Base-by-base conservation (phyloP, 495 filamentous ascomycete genomes). In the Neurospora sp. region DNA sequence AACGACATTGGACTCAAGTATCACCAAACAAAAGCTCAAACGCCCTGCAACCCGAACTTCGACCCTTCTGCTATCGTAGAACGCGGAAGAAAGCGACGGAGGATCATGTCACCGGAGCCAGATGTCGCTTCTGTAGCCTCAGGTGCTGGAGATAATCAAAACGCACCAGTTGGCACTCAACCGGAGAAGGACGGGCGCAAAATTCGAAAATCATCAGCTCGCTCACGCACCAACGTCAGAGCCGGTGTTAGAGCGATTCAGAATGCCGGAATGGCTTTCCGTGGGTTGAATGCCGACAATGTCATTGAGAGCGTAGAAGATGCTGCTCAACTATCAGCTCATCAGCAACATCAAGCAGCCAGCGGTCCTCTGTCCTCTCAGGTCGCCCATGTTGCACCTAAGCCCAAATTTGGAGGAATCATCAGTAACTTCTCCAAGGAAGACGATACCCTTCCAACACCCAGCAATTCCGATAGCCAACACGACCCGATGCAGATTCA, bases 1-100 rank as follows among this genome's bases (percentile, higher is more conserved):
- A 88, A 88, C 71, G 80, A 84, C 20, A 78, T 83, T 40, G 87
- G 87, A 1, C 78, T 89, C 38, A 81, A 86, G 46, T 89, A 89
- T 74, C 87, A 89, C 71, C 75, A 82, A 2, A 83, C 79, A 1
- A 86, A 86, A 68, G 85, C 85, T 1, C 79, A 81, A 61, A 80
- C 81, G 18, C 37, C 79, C 20, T 89, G 87, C 75, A 89, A 89
- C 73, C 84, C 85, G 5, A 79, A 80, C n/a, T 85, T 79, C 37
- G 78, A 83, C 66, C 82, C 83, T 40, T 44, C 75, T 48, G 27
- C 79, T 66, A 9, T 77, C 35, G 38, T 75, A 31, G 77, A 78
- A 69, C 71, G 70, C 72, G 61, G 71, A 44, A 75, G 69, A 61
- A 80, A 78, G 68, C 75, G 75, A 6, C 78, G 75, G n/a, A 75